Conservation (phyloP, 2,329 filamentous ascomycete genomes). For the Rutstroemia sp. region DNA sequence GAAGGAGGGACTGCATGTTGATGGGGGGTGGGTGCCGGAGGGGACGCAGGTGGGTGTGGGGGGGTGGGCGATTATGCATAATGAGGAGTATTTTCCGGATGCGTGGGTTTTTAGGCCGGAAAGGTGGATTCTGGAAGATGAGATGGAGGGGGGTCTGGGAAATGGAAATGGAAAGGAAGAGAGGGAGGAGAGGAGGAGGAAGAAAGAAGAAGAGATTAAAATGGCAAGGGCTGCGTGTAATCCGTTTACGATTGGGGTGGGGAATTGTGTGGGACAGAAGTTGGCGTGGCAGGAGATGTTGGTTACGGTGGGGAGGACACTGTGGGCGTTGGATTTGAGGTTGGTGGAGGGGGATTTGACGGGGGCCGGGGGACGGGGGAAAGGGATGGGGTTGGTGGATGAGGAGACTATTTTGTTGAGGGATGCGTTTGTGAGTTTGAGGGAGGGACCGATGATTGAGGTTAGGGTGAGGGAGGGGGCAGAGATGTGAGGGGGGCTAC, state of each 20-base stretch:
- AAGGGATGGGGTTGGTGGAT: not conserved
- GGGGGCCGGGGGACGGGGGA: not conserved
- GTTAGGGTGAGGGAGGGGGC: not conserved
- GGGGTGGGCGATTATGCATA: conserved; percentile 39
- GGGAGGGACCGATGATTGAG: not conserved
- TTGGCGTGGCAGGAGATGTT: conserved; percentile 12
- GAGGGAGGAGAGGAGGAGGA: not conserved
- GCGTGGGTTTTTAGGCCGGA: conserved; percentile 31
- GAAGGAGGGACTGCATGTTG: conserved; percentile 12
- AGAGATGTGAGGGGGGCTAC: too few species aligned
- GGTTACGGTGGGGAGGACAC: conserved; percentile 3
- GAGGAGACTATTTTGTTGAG: not conserved
- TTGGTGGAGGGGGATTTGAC: not conserved
- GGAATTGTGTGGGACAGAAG: conserved; percentile 12
- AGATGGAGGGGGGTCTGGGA: too few species aligned
- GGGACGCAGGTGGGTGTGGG: conserved; percentile 38
- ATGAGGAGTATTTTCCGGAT: conserved; percentile 35
- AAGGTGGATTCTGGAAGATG: conserved; percentile 11
- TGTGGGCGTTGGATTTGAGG: not conserved
- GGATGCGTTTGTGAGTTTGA: not conserved
- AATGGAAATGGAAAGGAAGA: too few species aligned
- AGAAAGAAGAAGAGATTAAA: conserved; percentile 10
- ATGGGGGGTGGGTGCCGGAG: conserved; percentile 29
- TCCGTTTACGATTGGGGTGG: conserved; percentile 11
- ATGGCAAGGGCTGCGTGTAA: not conserved